Base-by-base conservation (phyloP, 768 basidiomycete genomes). In the Suillus paluster region DNA sequence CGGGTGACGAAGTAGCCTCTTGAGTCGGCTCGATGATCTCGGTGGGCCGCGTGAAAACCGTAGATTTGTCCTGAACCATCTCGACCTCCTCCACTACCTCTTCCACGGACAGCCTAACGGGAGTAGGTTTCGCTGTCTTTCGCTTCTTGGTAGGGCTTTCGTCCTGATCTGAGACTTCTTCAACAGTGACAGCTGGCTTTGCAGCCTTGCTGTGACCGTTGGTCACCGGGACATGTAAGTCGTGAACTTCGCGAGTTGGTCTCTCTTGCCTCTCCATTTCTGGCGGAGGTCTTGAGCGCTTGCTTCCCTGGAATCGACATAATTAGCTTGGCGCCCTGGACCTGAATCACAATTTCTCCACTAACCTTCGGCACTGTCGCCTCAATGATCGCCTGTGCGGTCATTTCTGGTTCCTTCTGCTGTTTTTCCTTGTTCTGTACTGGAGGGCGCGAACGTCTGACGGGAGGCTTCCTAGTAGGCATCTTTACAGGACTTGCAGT, bases 331-430 rank as follows among this genome's bases (percentile, higher is more conserved):
- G 33, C 42, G 30, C 33, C 21, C 53, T 8, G 4, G 15, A 17
- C 42, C n/a, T 60, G 54, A 63, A 45, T 8, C 21, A 54, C 58
- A 21, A 60, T 44, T 5, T 44, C 27, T 38, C 17, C 30, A 73
- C 82, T 61, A 62, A 86, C 87, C 81, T 86, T 90, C 15, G 91
- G 91, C 14, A 92, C 68, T 2, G 91, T 92, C 3, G 90, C 89
- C 74, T 91, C 89, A 49, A 93, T 89, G 55, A 91, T 88, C 41
- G 84, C 85, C 64, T 89, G 89, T 2, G 87, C 83, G 39, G 86
- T 84, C 54, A 79, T 27, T 58, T 72, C 71, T 2, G 65, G 64
- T 30, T 70, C 73, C 62, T 63, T 73, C 63, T 69, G 74, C 58
- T 64, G 68, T 42, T 73, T 74, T 63, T 71, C 72, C 36, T 62